Percentiles rank a stretch among this genome's conserved stretches.
Evolutionary conservation across 306 rosid species (phyloP).

Genomic region (Vigna reflexopilosa): DNA sequence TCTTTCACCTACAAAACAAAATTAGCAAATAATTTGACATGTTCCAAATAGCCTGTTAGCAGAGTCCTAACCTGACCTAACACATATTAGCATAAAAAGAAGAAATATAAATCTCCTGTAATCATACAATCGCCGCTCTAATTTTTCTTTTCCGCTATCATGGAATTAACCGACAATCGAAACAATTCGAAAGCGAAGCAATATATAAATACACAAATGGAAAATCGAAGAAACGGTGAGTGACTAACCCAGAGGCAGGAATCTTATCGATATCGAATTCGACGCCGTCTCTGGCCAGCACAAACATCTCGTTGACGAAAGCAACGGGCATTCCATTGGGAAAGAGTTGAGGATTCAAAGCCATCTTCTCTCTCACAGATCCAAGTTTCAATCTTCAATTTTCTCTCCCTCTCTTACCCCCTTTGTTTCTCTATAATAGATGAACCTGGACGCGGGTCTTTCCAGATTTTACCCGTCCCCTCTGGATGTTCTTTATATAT

Average conservation of each 20-base stretch:
- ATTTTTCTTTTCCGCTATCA: background rate
- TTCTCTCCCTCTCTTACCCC: background rate
- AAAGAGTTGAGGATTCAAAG: slow-evolving; percentile 86
- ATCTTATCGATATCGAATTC: slow-evolving; percentile 92
- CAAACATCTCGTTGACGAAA: slow-evolving; percentile 84
- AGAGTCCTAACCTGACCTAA: background rate
- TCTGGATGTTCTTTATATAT: background rate
- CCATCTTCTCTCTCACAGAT: slow-evolving; percentile 51
- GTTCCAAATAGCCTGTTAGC: background rate
- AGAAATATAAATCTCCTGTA: background rate
- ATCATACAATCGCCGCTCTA: background rate
- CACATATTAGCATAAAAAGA: background rate
- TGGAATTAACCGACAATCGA: background rate
- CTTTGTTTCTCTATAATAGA: background rate
- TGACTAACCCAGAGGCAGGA: slow-evolving; percentile 79
- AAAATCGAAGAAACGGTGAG: background rate
- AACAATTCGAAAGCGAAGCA: no score
- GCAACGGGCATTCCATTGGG: slow-evolving; percentile 89
- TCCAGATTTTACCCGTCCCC: background rate
- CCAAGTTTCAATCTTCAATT: background rate
- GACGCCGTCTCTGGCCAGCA: slow-evolving; percentile 96
- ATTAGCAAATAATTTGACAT: background rate
- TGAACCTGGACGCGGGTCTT: background rate
- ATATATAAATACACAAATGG: no score
- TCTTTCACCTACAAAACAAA: background rate